Base-by-base conservation (phyloP, 1,284 basidiomycete species). In the Cutaneotrichosporon cavernicola region DNA sequence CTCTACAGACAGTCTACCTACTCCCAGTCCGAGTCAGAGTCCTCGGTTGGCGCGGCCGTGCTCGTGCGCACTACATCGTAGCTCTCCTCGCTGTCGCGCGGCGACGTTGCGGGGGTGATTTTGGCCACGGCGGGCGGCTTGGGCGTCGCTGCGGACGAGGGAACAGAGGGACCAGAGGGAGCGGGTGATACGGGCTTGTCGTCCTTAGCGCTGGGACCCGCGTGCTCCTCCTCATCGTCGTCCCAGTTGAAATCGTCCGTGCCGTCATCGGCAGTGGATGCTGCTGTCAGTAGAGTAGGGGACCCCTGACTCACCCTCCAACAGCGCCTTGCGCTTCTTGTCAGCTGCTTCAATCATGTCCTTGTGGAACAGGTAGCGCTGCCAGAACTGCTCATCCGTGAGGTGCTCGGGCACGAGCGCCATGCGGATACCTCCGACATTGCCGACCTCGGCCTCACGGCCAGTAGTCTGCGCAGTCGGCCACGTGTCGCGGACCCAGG, bases 291-390 rank as follows among this genome's bases (percentile, higher is more conserved):
- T 53, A 26, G 43, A 5, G 8, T 31, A 7, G 31, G 31, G 8
- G 18, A 53, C 10, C 5, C 22, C 10, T 14, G 22, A 76, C 83
- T 59, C 74, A 90, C 92, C 88, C 83, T 89, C 85, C 21, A 97
- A 81, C 30, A 97, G 80, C 32, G 86, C 85, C 79, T 91, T 91
- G 65, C 94, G 86, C 70, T 88, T 88, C 72, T 86, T 86, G 75
- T 93, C 91, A 70, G 95, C 92, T 32, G 83, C 81, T 67, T 90
- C 87, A 66, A 97, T 94, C 79, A 93, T 91, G 76, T 90, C 83
- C 40, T 88, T 87, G 43, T 93, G 87, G 86, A 95, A 97, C 81
- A 95, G 92, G 80, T 93, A 97, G 16, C 93, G 85, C 57, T 86
- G 86, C 94, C 94, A 97, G 81, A 97, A 97, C 47, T 84, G 84